A percentile compares a stretch with the other conserved stretches of the same genome.
Conservation (phyloP, 306 rosid genomes). For the Vigna angularis region DNA sequence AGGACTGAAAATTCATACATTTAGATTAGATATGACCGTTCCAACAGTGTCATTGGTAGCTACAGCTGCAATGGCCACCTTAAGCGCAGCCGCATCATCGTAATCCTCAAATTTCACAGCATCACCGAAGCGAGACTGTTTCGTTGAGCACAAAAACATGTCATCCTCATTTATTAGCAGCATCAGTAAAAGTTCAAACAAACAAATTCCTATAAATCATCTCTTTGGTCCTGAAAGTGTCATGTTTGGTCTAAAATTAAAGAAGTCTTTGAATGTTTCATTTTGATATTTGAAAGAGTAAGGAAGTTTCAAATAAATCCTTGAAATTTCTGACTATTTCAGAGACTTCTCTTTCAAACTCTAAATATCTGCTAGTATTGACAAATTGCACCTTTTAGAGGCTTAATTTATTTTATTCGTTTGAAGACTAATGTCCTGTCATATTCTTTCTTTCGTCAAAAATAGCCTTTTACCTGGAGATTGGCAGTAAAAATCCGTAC, state of each 20-base stretch:
- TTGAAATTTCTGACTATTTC: neutral
- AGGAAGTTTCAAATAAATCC: neutral
- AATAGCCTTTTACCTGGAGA: too few species aligned
- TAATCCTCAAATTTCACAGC: constrained; percentile 25
- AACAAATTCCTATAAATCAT: too few species aligned
- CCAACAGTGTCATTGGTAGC: constrained; percentile 29
- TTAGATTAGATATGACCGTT: neutral
- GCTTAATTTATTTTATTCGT: too few species aligned
- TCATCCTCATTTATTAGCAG: neutral
- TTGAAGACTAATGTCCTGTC: neutral
- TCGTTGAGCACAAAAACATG: neutral
- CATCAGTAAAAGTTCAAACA: neutral
- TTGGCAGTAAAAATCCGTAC: neutral
- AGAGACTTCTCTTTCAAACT: too few species aligned
- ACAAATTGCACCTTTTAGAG: neutral
- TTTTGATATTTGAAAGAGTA: neutral
- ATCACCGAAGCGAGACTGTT: neutral
- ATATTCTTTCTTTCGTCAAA: too few species aligned
- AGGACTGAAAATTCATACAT: constrained; percentile 5
- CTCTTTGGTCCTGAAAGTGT: neutral
- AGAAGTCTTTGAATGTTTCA: neutral
- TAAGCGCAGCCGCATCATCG: constrained; percentile 6
- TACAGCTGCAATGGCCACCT: constrained; percentile 32
- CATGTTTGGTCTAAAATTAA: neutral
- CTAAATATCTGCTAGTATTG: neutral